These are phyloP conservation scores for Pichia membranifaciens DNA, from an alignment of 805 yeast species.

Conservation along the genomic window DNA sequence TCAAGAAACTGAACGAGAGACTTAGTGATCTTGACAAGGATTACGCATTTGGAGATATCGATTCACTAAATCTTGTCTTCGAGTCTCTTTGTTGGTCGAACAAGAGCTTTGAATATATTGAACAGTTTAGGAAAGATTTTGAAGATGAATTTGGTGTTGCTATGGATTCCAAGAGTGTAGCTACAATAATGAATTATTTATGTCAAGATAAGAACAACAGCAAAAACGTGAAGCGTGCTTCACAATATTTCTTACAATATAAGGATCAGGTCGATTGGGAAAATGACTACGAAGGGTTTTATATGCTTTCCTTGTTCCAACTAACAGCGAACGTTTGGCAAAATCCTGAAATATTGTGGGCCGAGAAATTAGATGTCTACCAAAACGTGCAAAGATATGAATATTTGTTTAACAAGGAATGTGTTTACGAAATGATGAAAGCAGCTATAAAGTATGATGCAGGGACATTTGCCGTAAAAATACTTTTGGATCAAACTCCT, in stretches of 20 bases:
- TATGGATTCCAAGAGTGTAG: slow-evolving; percentile 33
- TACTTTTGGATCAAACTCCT: slow-evolving; percentile 17
- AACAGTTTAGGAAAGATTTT: slow-evolving; percentile 26
- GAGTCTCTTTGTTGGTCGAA: slow-evolving; percentile 26
- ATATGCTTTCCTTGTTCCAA: slow-evolving; percentile 24
- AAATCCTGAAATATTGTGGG: slow-evolving; percentile 15
- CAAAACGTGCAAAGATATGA: slow-evolving; percentile 38
- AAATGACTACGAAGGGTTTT: slow-evolving; percentile 27
- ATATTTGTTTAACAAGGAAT: slow-evolving; percentile 31
- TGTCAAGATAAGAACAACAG: slow-evolving; percentile 2
- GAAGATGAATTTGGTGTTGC: slow-evolving; percentile 27
- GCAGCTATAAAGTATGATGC: slow-evolving; percentile 12
- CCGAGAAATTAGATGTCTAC: slow-evolving; percentile 29
- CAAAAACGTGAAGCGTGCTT: slow-evolving; percentile 6
- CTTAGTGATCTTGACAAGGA: slow-evolving; percentile 16
- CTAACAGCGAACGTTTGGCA: slow-evolving; percentile 21
- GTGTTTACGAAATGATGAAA: slow-evolving; percentile 35
- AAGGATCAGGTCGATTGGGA: slow-evolving; percentile 42
- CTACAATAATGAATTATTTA: slow-evolving; percentile 30
- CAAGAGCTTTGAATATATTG: slow-evolving; percentile 23
- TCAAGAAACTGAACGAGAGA: slow-evolving; percentile 20
- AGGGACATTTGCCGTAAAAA: slow-evolving; percentile 13
- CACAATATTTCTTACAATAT: slow-evolving; percentile 9
- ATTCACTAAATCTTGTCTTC: slow-evolving; percentile 23
- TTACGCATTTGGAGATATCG: slow-evolving; percentile 19